Percentiles rank a stretch among this genome's conserved stretches.
These are phyloP conservation scores for Fusarium irregulare DNA, from an alignment of 2,329 filamentous ascomycete species.

Conservation along the genomic window DNA sequence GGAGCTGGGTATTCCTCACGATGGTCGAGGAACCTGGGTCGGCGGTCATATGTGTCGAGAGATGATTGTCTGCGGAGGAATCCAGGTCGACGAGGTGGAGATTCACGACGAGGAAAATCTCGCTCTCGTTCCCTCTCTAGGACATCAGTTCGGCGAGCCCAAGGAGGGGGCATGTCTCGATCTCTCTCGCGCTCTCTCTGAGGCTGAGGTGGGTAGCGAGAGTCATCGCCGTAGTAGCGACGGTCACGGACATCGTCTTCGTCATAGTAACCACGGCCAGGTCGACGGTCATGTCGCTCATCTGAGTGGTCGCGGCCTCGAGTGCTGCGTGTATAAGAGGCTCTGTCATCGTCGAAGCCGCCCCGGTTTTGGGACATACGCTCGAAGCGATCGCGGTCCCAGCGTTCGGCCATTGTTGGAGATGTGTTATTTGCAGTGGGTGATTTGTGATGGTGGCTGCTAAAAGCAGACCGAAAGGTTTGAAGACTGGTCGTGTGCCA, in stretches of 20 bases:
- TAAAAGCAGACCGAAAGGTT: slow-evolving; percentile 23
- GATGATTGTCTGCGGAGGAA: slow-evolving; percentile 86
- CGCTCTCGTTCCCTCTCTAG: slow-evolving; percentile 69
- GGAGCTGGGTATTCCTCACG: slow-evolving; percentile 73
- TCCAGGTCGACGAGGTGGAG: slow-evolving; percentile 70
- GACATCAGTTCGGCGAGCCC: slow-evolving; percentile 65
- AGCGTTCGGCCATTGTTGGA: slow-evolving; percentile 54
- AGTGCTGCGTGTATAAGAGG: slow-evolving; percentile 52
- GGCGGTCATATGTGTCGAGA: slow-evolving; percentile 88
- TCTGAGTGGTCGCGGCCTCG: slow-evolving; percentile 59
- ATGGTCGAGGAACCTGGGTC: slow-evolving; percentile 61
- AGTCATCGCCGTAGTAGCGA: slow-evolving; percentile 67
- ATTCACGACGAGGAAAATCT: slow-evolving; percentile 58
- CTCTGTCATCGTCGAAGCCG: slow-evolving; percentile 64
- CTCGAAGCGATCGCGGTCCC: slow-evolving; percentile 66
- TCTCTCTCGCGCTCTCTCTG: slow-evolving; percentile 47
- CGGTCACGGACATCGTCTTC: slow-evolving; percentile 63
- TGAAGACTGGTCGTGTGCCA: slow-evolving; percentile 16
- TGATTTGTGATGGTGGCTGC: slow-evolving; percentile 18
- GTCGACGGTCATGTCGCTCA: slow-evolving; percentile 61
- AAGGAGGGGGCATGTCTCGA: slow-evolving; percentile 51
- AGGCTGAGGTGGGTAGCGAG: slow-evolving; percentile 50
- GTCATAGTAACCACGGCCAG: slow-evolving; percentile 57
- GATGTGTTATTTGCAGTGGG: not conserved
- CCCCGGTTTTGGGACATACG: slow-evolving; percentile 59